Conservation (phyloP, 202 grass and related monocot species). For the Carex sylvatica region DNA sequence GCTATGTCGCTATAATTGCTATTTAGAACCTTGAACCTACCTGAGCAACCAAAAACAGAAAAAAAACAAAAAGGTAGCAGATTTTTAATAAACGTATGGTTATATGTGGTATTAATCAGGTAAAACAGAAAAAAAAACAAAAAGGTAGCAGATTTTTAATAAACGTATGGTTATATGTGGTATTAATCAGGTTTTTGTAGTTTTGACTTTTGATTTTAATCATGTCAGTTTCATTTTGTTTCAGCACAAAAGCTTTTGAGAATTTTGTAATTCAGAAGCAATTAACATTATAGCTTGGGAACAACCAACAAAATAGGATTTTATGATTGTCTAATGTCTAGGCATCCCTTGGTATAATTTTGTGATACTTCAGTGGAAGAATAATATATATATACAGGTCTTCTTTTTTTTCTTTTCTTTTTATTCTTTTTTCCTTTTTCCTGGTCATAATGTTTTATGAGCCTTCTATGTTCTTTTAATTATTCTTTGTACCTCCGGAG, state of each 20-base stretch:
- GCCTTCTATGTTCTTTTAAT: neutral
- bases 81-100: too few relatives aligned
- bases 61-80: too few relatives aligned
- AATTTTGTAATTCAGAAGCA: neutral
- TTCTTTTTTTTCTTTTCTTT: neutral
- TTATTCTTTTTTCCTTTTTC: neutral
- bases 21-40: too few relatives aligned
- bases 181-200: neutral
- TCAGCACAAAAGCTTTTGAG: neutral
- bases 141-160: too few relatives aligned
- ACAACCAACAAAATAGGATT: neutral
- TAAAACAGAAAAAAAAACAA: too few relatives aligned
- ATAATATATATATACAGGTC: neutral
- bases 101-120: too few relatives aligned
- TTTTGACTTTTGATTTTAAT: neutral
- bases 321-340: neutral
- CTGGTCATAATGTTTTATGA: neutral
- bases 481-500: neutral
- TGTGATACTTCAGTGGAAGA: too few relatives aligned
- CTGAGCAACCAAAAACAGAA: too few relatives aligned
- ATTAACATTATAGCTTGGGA: neutral
- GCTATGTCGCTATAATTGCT: too few relatives aligned
- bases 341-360: neutral
- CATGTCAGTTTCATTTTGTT: neutral
- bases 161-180: too few relatives aligned